A percentile compares a stretch with the other conserved stretches of the same genome.
Evolutionary conservation across 1,139 yeast species (phyloP).

Genomic region (Blastobotrys serpentis): DNA sequence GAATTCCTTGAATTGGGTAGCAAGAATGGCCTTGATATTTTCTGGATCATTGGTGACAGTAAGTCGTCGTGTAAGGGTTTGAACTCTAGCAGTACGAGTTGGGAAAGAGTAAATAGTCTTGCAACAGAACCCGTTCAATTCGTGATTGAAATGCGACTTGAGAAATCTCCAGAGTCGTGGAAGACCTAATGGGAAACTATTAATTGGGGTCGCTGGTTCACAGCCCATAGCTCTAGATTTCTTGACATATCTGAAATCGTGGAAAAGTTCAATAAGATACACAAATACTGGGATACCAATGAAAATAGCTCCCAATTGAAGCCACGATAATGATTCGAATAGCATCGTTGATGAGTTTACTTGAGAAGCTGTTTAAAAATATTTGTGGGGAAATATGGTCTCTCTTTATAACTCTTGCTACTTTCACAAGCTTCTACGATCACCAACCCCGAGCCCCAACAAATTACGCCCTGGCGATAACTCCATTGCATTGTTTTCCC

Average conservation of each 20-base stretch:
- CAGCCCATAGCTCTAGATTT: constrained; percentile 5
- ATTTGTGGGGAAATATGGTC: not conserved
- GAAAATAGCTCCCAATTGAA: not conserved
- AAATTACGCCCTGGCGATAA: too few relatives aligned
- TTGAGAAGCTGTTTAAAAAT: too few relatives aligned
- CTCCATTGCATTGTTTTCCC: too few relatives aligned
- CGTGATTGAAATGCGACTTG: not conserved
- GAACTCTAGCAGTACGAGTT: constrained; percentile 9
- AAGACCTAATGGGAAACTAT: constrained; percentile 2
- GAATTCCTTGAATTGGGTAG: constrained; percentile 29
- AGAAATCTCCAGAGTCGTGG: not conserved
- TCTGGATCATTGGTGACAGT: constrained; percentile 13
- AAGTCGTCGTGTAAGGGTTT: constrained; percentile 9
- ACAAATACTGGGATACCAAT: not conserved
- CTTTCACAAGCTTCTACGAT: constrained; percentile 1
- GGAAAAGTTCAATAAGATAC: not conserved
- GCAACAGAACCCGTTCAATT: constrained; percentile 11
- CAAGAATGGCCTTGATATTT: constrained; percentile 35
- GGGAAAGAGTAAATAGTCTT: constrained; percentile 1
- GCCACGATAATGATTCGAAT: constrained; percentile 1
- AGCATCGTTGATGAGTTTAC: too few relatives aligned
- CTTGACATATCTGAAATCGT: not conserved
- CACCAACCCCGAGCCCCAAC: constrained; percentile 9
- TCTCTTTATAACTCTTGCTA: not conserved
- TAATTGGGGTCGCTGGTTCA: not conserved